phyloP scores from a whole-genome alignment of 23 red algal species.

The Gracilaria domingensis region DNA sequence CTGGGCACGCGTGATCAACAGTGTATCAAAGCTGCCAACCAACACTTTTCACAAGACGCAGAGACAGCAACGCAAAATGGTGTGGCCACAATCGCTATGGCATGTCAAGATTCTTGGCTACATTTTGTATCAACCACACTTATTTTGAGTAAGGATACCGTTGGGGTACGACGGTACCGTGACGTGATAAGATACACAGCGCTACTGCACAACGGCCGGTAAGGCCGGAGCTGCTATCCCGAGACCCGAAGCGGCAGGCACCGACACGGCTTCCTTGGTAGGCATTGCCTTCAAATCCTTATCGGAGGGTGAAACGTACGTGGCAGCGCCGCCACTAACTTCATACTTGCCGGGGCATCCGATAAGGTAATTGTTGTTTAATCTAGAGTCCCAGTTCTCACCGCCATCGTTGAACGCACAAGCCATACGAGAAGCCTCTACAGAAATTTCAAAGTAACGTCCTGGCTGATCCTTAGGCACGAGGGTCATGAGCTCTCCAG shows the following conservation, averaged over 20 bases:
- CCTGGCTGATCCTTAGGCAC: not conserved
- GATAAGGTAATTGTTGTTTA: constrained; percentile 61
- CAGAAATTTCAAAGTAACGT: constrained; percentile 41
- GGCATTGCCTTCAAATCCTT: constrained; percentile 28
- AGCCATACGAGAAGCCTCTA: constrained; percentile 36
- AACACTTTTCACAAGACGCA: not conserved
- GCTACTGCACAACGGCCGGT: not conserved
- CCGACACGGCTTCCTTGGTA: not conserved
- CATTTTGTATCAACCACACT: no score
- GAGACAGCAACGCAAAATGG: no score
- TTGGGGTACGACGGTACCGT: no score
- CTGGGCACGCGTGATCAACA: not conserved
- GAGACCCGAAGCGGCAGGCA: not conserved
- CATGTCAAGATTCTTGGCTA: no score
- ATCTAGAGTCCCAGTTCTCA: constrained; percentile 68
- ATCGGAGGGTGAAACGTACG: constrained; percentile 57
- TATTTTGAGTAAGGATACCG: no score
- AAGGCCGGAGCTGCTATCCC: not conserved
- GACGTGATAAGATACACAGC: not conserved
- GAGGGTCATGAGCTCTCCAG: constrained; percentile 19
- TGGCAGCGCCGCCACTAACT: constrained; percentile 25
- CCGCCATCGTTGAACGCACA: constrained; percentile 69
- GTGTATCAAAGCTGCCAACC: not conserved
- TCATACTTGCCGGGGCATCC: constrained; percentile 68
- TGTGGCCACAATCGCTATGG: no score